Percentiles rank a stretch among this genome's conserved stretches.
Conservation (phyloP, 129 eudicot genomes). For the Heracleum sosnowskyi region DNA sequence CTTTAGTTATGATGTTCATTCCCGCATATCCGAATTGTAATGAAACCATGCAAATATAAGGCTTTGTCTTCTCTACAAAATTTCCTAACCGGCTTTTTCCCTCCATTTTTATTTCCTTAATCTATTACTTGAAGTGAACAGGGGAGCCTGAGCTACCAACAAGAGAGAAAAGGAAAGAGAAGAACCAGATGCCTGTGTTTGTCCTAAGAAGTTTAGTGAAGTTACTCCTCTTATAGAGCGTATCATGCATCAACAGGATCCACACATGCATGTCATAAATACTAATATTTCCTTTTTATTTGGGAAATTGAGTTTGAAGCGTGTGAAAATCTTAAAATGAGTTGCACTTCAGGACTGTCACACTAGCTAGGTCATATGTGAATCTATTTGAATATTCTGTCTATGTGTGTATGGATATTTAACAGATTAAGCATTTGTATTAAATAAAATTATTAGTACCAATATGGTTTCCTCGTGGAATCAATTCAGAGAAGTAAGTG, state of each 20-base stretch:
- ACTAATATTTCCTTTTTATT: constrained; percentile 31
- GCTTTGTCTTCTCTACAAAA: constrained; percentile 51
- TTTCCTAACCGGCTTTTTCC: constrained; percentile 42
- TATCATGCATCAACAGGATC: not conserved
- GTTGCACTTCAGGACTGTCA: not conserved
- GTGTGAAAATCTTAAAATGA: constrained; percentile 1
- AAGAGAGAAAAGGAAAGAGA: constrained; percentile 50
- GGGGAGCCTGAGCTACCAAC: constrained; percentile 7
- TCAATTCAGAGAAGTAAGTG: constrained; percentile 23
- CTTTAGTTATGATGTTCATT: constrained; percentile 89
- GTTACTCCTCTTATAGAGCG: constrained; percentile 41
- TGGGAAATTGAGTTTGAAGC: not conserved
- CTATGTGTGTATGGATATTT: not conserved
- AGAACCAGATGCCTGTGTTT: constrained; percentile 41
- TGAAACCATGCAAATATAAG: constrained; percentile 84
- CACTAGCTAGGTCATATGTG: not conserved
- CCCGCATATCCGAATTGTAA: constrained; percentile 96
- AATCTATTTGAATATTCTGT: constrained; percentile 1
- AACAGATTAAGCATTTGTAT: constrained; percentile 14
- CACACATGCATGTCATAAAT: not conserved
- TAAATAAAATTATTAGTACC: not conserved
- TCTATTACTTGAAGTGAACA: not conserved
- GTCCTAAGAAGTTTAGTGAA: constrained; percentile 30
- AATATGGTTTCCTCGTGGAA: constrained; percentile 40
- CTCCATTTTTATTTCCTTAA: constrained; percentile 38